Percentiles rank a stretch among this genome's conserved stretches.
Conservation (phyloP, 2,329 filamentous ascomycete genomes). For the Metarhizium rileyi region DNA sequence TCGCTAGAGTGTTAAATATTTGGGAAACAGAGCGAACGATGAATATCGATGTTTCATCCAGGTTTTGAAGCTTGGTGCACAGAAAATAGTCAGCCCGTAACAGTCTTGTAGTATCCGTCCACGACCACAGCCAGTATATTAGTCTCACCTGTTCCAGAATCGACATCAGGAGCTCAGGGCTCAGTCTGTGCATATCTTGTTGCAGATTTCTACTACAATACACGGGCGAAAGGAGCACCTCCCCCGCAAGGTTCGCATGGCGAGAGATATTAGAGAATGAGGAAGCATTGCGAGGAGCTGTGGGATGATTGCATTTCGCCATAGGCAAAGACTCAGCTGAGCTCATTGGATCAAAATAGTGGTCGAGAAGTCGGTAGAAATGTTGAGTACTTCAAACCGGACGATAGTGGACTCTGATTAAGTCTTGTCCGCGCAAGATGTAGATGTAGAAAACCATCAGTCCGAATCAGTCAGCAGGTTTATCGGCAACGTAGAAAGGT, state of each 20-base stretch:
- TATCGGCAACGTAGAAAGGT: neutral
- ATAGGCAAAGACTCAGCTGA: neutral
- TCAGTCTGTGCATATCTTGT: conserved; percentile 1
- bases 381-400: neutral
- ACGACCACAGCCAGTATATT: neutral
- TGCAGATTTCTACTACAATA: neutral
- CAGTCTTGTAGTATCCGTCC: neutral
- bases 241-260: neutral
- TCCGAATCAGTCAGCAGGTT: neutral
- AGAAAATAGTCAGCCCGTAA: neutral
- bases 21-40: conserved; percentile 27
- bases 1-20: conserved; percentile 28
- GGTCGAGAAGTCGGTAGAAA: neutral
- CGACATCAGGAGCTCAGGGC: conserved; percentile 2
- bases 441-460: neutral
- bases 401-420: neutral
- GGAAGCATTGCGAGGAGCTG: neutral
- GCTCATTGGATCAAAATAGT: neutral
- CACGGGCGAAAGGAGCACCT: neutral
- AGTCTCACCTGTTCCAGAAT: conserved; percentile 5
- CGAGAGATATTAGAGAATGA: neutral
- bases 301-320: neutral
- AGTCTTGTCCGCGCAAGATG: neutral
- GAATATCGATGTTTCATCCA: conserved; percentile 17
- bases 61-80: neutral